Evolutionary conservation across 2,329 filamentous ascomycete genomes (phyloP), one percentile per base, ranked within the genome.

Genomic region (Acrodontium crateriforme): DNA sequence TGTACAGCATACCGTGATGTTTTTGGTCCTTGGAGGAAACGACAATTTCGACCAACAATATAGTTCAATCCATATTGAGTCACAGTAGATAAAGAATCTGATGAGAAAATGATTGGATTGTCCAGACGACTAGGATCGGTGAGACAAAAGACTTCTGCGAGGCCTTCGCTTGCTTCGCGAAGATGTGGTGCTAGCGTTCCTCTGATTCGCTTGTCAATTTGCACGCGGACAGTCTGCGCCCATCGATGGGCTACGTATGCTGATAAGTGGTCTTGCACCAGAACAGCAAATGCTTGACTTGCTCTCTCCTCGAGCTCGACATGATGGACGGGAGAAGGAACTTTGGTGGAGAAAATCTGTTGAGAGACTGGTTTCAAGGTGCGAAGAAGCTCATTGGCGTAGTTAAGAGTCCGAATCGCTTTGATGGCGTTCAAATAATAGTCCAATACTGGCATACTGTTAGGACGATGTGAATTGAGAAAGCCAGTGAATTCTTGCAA

Each of bases 401-500:
- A 83, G 18, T 65, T 62, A 32, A 84, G 72, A 2, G 78, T 76
- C 39, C 71, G 69, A 9, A 81, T 52, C 1, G 78, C 77, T 45
- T 84, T 85, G 32, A 73, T 51, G 0, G 75, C 67, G 40, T 81
- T 74, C 2, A 83, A 60, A 38, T 82, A 82, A 55, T 82, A 80
- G 15, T 73, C 67, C 9, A 84, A 54, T 5, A 78, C 54, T 0
- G 75, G 68, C 2, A 80, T 59, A 1, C 77, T 80, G 12, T 65
- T 55, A 4, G 74, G 70, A 24, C 74, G 62, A 24, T 66, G 59
- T 4, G 59, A 50, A 32, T 67, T 67, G 3, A 84, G 57, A 41
- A 79, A 85, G 3, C 69, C 63, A 2, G 71, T 77, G 47, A 84
- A 84, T 24, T 63, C 66, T 27, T 72, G 60, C 2, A 82, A 58